phyloP scores from a whole-genome alignment of 306 rosid species.

The Mucuna pruriens region DNA sequence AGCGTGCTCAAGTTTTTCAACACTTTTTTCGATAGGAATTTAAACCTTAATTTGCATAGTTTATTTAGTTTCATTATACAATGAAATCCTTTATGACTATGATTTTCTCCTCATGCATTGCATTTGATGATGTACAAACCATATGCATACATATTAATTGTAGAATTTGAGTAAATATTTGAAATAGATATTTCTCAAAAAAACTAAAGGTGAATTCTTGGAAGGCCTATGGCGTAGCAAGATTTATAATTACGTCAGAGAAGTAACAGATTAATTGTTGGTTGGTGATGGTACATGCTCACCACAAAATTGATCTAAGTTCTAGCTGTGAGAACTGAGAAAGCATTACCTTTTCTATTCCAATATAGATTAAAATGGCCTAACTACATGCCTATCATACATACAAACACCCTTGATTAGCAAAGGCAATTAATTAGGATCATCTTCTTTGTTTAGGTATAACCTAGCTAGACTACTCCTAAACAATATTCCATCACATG shows the following conservation, averaged over 20 bases:
- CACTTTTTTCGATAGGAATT: too few species aligned
- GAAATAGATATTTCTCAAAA: background rate
- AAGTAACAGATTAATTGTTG: background rate
- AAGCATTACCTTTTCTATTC: background rate
- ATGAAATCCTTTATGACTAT: background rate
- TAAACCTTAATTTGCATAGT: too few species aligned
- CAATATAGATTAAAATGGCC: background rate
- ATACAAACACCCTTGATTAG: background rate
- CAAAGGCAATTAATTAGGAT: background rate
- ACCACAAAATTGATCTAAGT: background rate
- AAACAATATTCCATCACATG: background rate
- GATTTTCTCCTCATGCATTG: background rate
- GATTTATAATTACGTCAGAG: background rate
- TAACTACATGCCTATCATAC: background rate
- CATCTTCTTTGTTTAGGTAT: background rate
- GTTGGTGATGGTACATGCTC: slow-evolving; percentile 10
- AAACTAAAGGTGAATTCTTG: background rate
- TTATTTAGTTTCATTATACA: too few species aligned
- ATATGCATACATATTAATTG: background rate
- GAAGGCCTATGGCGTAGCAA: background rate
- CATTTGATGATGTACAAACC: background rate
- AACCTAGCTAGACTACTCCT: background rate
- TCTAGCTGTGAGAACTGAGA: slow-evolving; percentile 11
- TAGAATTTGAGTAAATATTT: background rate
- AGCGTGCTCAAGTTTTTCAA: too few species aligned